A percentile compares a stretch with the other conserved stretches of the same genome.
Conservation (phyloP, 768 basidiomycete genomes). For the Boletus sensibilis region DNA sequence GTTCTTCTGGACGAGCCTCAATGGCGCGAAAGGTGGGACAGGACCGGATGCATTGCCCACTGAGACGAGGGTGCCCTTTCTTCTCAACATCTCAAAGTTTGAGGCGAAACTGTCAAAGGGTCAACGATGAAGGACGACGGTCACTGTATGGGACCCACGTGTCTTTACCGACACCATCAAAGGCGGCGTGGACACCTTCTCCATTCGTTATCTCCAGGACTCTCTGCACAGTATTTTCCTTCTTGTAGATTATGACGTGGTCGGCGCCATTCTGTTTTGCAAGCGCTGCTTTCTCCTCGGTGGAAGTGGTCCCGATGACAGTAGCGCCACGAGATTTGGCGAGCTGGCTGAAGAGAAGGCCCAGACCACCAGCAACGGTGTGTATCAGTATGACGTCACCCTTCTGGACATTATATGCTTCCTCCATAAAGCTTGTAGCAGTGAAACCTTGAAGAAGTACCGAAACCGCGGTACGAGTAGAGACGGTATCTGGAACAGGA, state of each 20-base stretch:
- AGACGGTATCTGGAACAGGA: conserved; percentile 62
- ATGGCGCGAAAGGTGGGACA: conserved; percentile 70
- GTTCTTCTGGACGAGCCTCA: conserved; percentile 80
- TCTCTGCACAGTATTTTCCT: conserved; percentile 70
- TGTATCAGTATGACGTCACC: conserved; percentile 83
- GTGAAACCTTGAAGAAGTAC: conserved; percentile 76
- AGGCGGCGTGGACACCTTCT: conserved; percentile 81
- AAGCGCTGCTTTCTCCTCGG: conserved; percentile 74
- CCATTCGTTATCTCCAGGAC: conserved; percentile 76
- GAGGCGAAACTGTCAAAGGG: conserved; percentile 57
- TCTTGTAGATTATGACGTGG: conserved; percentile 80
- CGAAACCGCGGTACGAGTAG: conserved; percentile 65
- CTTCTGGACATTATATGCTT: conserved; percentile 80
- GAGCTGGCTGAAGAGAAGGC: conserved; percentile 64
- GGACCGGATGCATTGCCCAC: conserved; percentile 92
- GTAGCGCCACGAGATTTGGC: conserved; percentile 74
- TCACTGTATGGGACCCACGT: conserved; percentile 53
- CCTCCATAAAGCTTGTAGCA: conserved; percentile 71
- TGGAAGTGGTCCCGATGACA: conserved; percentile 93
- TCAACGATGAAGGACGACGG: conserved; percentile 3
- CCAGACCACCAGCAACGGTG: conserved; percentile 91
- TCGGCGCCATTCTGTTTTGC: conserved; percentile 80
- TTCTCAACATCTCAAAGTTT: conserved; percentile 75
- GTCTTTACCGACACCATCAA: conserved; percentile 96
- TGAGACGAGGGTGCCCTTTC: conserved; percentile 88